Percentiles rank a stretch among this genome's conserved stretches.
Evolutionary conservation across 2,329 filamentous ascomycete genomes (phyloP).

Genomic region (Microdochium bolleyi): DNA sequence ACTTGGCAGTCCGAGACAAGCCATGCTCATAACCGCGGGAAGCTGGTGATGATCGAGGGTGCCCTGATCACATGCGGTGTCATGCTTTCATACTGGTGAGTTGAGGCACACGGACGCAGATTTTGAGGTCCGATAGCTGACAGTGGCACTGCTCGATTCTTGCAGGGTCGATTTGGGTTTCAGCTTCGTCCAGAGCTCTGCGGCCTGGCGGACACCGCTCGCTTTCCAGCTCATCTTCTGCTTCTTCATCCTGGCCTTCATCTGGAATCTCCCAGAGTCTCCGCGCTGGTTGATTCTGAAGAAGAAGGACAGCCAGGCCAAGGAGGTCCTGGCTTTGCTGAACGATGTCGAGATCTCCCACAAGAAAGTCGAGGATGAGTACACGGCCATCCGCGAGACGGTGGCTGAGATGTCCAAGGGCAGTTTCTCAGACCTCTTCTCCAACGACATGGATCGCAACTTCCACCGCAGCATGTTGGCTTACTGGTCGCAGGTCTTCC

Average conservation of each 20-base stretch:
- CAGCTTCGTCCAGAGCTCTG: conserved; percentile 39
- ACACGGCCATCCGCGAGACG: conserved; percentile 45
- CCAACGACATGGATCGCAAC: conserved; percentile 44
- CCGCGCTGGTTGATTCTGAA: conserved; percentile 37
- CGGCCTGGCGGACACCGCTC: conserved; percentile 54
- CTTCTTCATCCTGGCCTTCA: conserved; percentile 44
- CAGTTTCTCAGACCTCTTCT: conserved; percentile 49
- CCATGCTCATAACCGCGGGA: conserved; percentile 48
- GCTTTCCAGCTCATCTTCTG: conserved; percentile 51
- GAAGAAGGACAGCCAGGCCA: conserved; percentile 33
- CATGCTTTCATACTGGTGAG: conserved; percentile 47
- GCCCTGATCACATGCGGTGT: conserved; percentile 50
- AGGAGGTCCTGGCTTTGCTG: conserved; percentile 29
- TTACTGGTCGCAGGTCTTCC: conserved; percentile 50
- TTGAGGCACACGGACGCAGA: not conserved
- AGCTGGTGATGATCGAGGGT: conserved; percentile 53
- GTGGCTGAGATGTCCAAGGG: conserved; percentile 55
- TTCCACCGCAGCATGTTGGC: conserved; percentile 46
- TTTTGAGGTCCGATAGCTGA: not conserved
- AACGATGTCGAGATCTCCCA: conserved; percentile 22
- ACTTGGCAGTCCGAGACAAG: conserved; percentile 56
- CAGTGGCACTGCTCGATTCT: not conserved
- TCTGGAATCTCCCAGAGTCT: conserved; percentile 45
- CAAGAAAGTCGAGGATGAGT: conserved; percentile 46
- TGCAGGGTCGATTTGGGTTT: conserved; percentile 43